Base-by-base conservation (phyloP, 129 eudicot genomes). In the Scalesia atractyloides region DNA sequence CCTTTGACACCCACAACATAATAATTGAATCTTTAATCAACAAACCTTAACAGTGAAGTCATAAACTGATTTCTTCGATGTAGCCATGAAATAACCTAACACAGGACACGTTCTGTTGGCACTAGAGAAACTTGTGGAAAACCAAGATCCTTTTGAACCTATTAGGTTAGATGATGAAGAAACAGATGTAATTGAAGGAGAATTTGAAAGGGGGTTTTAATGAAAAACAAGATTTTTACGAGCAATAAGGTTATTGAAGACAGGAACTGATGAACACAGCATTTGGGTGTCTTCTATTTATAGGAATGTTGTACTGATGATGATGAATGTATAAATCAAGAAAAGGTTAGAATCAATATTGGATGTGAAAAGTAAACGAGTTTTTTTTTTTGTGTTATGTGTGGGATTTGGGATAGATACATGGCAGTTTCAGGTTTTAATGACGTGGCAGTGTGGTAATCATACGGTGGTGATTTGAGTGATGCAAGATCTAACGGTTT, bases 41-140 rank as follows among this genome's bases (percentile, higher is more conserved):
- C 77, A 70, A 48, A 89, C 98, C 96, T 93, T 93, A 57, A 90
- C 96, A 26, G 84, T 89, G 82, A 94, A 94, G 3, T 94, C 98
- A 58, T 94, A 85, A 71, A 94, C 81, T 2, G 97, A 87, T 73
- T 94, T 86, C 73, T 64, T 82, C 49, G 96, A 82, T n/a, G 82
- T 79, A 44, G 93, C 97, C 97, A 90, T 94, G 0, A 83, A 72
- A 26, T 64, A 64, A 41, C 71, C 53, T 18, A 51, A 68, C 73
- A 74, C 62, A 6, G 73, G 82, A 43, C 30, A 30, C 34, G 34
- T 71, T 71, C 52, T 52, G 12, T 78, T 78, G 14, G 39, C 19
- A 51, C 30, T 3, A 76, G 57, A 66, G 37, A 64, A 54, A 64
- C 64, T 64, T 79, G 66, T 66, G 5, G 71, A 76, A 62, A 67